These are phyloP conservation scores for Roridomyces roridus DNA, from an alignment of 768 basidiomycete species.

Conservation along the genomic window DNA sequence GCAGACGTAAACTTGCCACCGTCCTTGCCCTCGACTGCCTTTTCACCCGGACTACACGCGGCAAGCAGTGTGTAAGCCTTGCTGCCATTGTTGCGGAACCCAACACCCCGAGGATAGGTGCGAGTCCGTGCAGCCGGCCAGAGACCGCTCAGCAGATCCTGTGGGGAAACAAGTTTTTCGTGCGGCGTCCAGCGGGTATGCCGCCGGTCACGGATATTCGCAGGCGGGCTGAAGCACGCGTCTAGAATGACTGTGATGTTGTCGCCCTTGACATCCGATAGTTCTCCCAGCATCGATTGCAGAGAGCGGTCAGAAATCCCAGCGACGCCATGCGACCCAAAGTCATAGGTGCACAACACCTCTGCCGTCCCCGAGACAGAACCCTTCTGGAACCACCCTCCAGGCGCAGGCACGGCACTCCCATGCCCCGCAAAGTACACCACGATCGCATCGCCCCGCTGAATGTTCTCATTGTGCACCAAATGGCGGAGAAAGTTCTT, in stretches of 20 bases:
- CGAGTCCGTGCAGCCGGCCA: conserved; percentile 57
- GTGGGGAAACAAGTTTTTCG: conserved; percentile 49
- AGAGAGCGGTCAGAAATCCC: conserved; percentile 76
- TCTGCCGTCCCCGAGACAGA: conserved; percentile 48
- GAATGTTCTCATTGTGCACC: conserved; percentile 64
- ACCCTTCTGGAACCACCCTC: conserved; percentile 60
- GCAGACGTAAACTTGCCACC: conserved; percentile 67
- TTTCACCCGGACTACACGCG: conserved; percentile 60
- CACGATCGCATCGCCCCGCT: conserved; percentile 66
- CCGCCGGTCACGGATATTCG: conserved; percentile 49
- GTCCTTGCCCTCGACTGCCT: conserved; percentile 64
- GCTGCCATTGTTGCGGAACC: conserved; percentile 49
- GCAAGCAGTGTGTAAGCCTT: conserved; percentile 60
- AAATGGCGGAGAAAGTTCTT: conserved; percentile 66
- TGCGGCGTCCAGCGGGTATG: conserved; percentile 67
- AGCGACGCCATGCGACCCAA: conserved; percentile 58
- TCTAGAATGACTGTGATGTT: conserved; percentile 75
- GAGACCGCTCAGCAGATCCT: conserved; percentile 60
- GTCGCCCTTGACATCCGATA: conserved; percentile 63
- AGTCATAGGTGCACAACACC: conserved; percentile 71
- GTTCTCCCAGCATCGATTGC: conserved; percentile 62
- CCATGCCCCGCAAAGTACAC: conserved; percentile 82
- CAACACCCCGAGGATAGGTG: conserved; percentile 41
- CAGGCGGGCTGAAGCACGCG: conserved; percentile 60
- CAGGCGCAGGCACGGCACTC: conserved; percentile 60